Percentiles rank a stretch among this genome's conserved stretches.
Evolutionary conservation across 2,329 filamentous ascomycete genomes (phyloP).

Genomic region (Triangularia verruculosa): DNA sequence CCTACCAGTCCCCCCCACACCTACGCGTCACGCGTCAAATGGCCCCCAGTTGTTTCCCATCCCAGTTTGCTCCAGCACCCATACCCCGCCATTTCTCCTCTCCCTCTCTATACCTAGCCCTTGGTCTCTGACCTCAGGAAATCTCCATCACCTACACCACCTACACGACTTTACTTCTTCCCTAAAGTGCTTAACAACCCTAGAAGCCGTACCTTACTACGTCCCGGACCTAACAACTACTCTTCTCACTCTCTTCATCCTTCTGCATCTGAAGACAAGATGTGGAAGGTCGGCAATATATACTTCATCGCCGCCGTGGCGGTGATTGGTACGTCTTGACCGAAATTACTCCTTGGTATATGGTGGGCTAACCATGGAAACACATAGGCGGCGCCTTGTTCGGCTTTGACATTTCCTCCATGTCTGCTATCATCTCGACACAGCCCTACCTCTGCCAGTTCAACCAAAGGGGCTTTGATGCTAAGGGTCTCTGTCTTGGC

Average conservation of each 20-base stretch:
- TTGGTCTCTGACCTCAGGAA: neutral
- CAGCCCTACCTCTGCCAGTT: slow-evolving; percentile 43
- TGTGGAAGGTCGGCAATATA: slow-evolving; percentile 37
- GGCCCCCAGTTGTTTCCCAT: neutral
- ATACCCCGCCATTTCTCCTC: neutral
- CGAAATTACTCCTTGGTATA: neutral
- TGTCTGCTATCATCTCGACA: slow-evolving; percentile 44
- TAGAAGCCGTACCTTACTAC: neutral
- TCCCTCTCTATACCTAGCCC: neutral
- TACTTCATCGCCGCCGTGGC: slow-evolving; percentile 44
- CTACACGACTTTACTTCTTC: neutral
- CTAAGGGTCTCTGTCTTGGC: slow-evolving; percentile 46
- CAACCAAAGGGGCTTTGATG: slow-evolving; percentile 38
- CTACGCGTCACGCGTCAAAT: neutral
- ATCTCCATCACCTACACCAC: neutral
- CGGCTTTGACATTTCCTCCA: slow-evolving; percentile 46
- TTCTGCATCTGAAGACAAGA: slow-evolving; percentile 11
- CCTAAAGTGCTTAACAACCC: neutral
- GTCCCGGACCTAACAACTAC: slow-evolving; percentile 1
- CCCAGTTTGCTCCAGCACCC: neutral
- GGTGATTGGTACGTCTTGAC: slow-evolving; percentile 38
- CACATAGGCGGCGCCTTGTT: slow-evolving; percentile 39
- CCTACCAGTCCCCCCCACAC: neutral
- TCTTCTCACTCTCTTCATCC: neutral
- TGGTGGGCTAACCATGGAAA: neutral